Evolutionary conservation across 352 stramenopile genomes (phyloP).

Genomic region (Halophytophthora batemanensis): DNA sequence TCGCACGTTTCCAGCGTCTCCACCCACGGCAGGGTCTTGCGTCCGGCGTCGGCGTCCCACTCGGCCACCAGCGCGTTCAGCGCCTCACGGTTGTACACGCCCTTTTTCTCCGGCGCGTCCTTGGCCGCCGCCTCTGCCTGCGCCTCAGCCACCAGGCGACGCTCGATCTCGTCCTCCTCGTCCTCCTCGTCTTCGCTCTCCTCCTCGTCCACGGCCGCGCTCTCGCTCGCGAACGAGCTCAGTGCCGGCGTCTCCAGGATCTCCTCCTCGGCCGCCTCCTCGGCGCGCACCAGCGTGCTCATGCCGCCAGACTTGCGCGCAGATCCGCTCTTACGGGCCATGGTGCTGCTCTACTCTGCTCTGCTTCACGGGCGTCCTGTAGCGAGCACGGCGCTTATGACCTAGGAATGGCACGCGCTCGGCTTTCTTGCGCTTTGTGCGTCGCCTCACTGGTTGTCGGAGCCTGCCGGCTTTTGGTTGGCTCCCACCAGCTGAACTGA

Average conservation of each 20-base stretch:
- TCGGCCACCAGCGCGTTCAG: conserved; percentile 53
- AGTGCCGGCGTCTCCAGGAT: conserved; percentile 82
- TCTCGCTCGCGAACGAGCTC: conserved; percentile 34
- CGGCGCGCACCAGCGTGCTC: conserved; percentile 61
- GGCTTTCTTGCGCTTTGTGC: too few species aligned
- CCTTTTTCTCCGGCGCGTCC: conserved; percentile 39
- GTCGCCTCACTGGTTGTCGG: too few species aligned
- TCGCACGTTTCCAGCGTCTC: conserved; percentile 78
- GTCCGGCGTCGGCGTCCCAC: conserved; percentile 33
- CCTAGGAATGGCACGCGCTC: too few species aligned
- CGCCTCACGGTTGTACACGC: conserved; percentile 76
- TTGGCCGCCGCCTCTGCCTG: conserved; percentile 40
- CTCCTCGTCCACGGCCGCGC: conserved; percentile 13
- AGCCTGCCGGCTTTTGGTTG: too few species aligned
- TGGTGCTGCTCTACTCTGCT: conserved; percentile 3
- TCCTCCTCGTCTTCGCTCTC: conserved; percentile 42
- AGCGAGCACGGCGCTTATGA: too few species aligned
- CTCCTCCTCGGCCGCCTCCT: conserved; percentile 75
- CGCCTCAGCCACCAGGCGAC: conserved; percentile 66
- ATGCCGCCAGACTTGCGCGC: conserved; percentile 33
- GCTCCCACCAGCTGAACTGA: too few species aligned
- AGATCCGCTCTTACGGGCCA: conserved; percentile 42
- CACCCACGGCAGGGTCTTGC: conserved; percentile 60
- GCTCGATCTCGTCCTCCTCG: conserved; percentile 70
- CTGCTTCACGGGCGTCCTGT: too few species aligned